A percentile compares a stretch with the other conserved stretches of the same genome.
Conservation (phyloP, 1,284 basidiomycete species). For the Tilletiaria anomala region DNA sequence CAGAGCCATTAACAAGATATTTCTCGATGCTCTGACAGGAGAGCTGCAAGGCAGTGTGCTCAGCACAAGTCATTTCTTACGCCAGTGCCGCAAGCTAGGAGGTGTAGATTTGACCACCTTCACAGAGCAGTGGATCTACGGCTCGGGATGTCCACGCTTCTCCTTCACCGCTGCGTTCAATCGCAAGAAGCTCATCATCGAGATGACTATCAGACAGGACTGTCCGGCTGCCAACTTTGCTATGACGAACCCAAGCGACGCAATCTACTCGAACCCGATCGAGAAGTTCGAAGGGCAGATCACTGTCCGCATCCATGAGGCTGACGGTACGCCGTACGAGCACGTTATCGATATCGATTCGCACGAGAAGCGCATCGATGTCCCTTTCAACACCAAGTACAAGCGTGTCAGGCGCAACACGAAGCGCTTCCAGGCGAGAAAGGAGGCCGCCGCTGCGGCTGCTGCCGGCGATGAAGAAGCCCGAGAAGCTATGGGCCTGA, state of each 20-base stretch:
- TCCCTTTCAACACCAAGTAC: slow-evolving; percentile 99
- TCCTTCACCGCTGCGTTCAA: slow-evolving; percentile 83
- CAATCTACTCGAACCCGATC: slow-evolving; percentile 42
- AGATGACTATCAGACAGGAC: slow-evolving; percentile 81
- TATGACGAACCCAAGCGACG: slow-evolving; percentile 25
- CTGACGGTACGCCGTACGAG: slow-evolving; percentile 96
- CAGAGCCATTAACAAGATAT: slow-evolving; percentile 85
- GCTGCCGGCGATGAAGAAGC: slow-evolving; percentile 57
- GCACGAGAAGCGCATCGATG: slow-evolving; percentile 77
- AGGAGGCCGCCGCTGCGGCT: slow-evolving; percentile 79
- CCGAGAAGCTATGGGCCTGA: slow-evolving; percentile 79
- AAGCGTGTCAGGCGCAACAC: slow-evolving; percentile 89
- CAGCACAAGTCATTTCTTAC: slow-evolving; percentile 76
- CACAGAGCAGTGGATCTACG: slow-evolving; percentile 96
- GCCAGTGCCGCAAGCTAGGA: slow-evolving; percentile 84
- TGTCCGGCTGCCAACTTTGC: slow-evolving; percentile 51
- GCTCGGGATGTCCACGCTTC: slow-evolving; percentile 87
- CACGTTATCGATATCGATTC: slow-evolving; percentile 86
- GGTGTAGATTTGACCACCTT: slow-evolving; percentile 64
- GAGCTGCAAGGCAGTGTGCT: slow-evolving; percentile 65
- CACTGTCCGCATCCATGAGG: slow-evolving; percentile 97
- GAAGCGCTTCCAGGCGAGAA: slow-evolving; percentile 82
- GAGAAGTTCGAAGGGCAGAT: slow-evolving; percentile 56
- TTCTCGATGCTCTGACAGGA: slow-evolving; percentile 81
- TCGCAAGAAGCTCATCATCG: slow-evolving; percentile 93